A percentile compares a stretch with the other conserved stretches of the same genome.
Evolutionary conservation across 371 early-diverging fungal species (phyloP).

Genomic region (Mucor mucedo): DNA sequence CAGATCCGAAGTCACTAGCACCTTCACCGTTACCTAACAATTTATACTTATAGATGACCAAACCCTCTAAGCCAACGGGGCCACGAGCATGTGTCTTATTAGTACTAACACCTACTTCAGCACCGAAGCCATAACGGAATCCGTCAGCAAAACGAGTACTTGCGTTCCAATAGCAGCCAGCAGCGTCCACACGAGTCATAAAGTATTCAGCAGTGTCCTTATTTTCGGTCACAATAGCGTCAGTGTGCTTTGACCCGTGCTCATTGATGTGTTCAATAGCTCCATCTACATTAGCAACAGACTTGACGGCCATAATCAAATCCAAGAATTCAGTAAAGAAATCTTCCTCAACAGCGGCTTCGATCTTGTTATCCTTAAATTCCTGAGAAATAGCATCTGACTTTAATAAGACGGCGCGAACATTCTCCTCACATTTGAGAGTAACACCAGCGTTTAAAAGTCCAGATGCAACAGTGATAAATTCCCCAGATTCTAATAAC

Average conservation of each 20-base stretch:
- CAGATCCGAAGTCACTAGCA: constrained; percentile 78
- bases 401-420: constrained; percentile 31
- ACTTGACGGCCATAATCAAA: constrained; percentile 81
- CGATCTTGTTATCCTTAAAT: constrained; percentile 29
- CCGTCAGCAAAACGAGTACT: constrained; percentile 97
- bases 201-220: constrained; percentile 76
- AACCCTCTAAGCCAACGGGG: constrained; percentile 95
- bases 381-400: constrained; percentile 19
- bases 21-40: constrained; percentile 91
- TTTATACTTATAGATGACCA: constrained; percentile 96
- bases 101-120: constrained; percentile 96
- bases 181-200: constrained; percentile 93
- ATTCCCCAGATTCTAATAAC: constrained; percentile 53
- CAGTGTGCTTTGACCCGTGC: constrained; percentile 95
- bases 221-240: constrained; percentile 88
- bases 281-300: constrained; percentile 74
- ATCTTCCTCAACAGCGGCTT: constrained; percentile 53
- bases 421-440: constrained; percentile 61
- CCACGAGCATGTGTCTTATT: constrained; percentile 98
- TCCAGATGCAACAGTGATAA: constrained; percentile 58
- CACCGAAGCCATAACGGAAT: constrained; percentile 97
- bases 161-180: constrained; percentile 97
- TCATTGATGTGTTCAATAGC: constrained; percentile 92
- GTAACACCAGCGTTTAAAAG: constrained; percentile 64
- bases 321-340: constrained; percentile 93